Conservation (phyloP, 768 basidiomycete species). For the Favolaschia claudopus region DNA sequence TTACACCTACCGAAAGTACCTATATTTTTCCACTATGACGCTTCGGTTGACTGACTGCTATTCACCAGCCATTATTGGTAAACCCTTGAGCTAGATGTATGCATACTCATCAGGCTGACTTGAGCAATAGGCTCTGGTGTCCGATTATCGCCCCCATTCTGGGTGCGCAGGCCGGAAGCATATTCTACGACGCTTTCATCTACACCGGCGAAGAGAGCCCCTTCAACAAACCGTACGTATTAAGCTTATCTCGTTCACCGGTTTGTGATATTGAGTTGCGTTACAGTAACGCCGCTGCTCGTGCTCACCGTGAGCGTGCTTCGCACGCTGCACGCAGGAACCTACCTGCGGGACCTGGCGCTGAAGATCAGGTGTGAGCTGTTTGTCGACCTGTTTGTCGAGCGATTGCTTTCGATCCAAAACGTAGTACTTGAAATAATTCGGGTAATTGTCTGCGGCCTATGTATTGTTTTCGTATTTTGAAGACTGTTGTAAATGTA, state of each 20-base stretch:
- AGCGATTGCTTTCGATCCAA: not conserved
- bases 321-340: slow-evolving; percentile 7
- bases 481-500: no score
- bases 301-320: slow-evolving; percentile 15
- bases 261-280: not conserved
- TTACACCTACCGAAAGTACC: slow-evolving; percentile 53
- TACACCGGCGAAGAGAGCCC: slow-evolving; percentile 64
- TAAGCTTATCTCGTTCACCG: slow-evolving; percentile 1
- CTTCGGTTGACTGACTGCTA: slow-evolving; percentile 8
- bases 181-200: slow-evolving; percentile 66
- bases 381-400: not conserved
- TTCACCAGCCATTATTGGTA: slow-evolving; percentile 65
- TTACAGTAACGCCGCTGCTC: slow-evolving; percentile 19
- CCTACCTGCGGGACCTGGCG: slow-evolving; percentile 19
- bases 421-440: not conserved
- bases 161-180: slow-evolving; percentile 61
- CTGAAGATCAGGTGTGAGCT: slow-evolving; percentile 14
- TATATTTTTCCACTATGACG: not conserved
- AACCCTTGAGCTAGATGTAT: not conserved
- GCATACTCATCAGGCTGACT: not conserved
- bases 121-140: slow-evolving; percentile 61
- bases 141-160: slow-evolving; percentile 65
- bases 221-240: slow-evolving; percentile 60
- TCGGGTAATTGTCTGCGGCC: slow-evolving; percentile 6
- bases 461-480: no score